Percentiles rank a stretch among this genome's conserved stretches.
These are phyloP conservation scores for Drosera capensis DNA, from an alignment of 148 eudicot species.

Conservation along the genomic window DNA sequence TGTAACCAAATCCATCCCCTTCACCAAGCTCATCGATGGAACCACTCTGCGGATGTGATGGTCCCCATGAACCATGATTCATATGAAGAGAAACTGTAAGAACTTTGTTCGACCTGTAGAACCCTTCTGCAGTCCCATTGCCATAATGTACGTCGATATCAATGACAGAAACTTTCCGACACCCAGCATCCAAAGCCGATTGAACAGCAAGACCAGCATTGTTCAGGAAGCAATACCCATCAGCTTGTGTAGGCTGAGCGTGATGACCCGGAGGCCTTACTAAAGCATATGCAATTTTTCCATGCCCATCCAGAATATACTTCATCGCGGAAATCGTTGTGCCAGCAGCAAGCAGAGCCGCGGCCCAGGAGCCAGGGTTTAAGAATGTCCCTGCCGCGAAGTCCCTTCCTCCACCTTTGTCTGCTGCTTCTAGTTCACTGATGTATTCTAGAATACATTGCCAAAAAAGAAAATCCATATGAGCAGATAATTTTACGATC, in stretches of 20 bases:
- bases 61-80: conserved; percentile 98
- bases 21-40: conserved; percentile 65
- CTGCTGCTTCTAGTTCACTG: conserved; percentile 54
- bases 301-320: conserved; percentile 44
- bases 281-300: conserved; percentile 53
- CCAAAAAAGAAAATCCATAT: conserved; percentile 2
- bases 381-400: conserved; percentile 63
- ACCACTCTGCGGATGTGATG: conserved; percentile 85
- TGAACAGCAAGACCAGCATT: conserved; percentile 74
- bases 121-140: conserved; percentile 91
- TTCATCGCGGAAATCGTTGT: conserved; percentile 76
- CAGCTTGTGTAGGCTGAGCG: conserved; percentile 90
- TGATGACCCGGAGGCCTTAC: conserved; percentile 98
- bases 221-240: conserved; percentile 90
- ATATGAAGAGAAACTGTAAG: conserved; percentile 89
- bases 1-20: conserved; percentile 72
- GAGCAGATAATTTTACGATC: too few species aligned
- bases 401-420: conserved; percentile 39
- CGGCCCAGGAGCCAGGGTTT: conserved; percentile 82
- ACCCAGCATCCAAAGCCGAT: conserved; percentile 44
- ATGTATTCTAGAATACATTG: conserved; percentile 43
- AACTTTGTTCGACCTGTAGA: conserved; percentile 51
- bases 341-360: conserved; percentile 88
- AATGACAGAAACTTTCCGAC: conserved; percentile 51
- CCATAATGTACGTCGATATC: conserved; percentile 97